These are phyloP conservation scores for Linnemannia exigua DNA, from an alignment of 192 early-diverging fungal genomes.

Conservation along the genomic window DNA sequence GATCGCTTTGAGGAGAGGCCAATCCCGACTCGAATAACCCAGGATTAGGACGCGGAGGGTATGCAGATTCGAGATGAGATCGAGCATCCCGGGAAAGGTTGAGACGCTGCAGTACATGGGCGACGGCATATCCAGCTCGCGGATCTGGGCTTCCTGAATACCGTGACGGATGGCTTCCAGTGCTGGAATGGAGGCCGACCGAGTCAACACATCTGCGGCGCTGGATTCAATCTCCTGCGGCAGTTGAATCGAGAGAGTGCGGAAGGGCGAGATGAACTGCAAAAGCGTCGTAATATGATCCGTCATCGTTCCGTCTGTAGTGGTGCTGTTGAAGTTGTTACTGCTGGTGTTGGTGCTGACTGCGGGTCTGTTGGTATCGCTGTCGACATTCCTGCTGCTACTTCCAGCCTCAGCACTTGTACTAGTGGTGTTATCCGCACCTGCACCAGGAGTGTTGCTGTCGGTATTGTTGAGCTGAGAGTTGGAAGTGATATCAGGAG, in stretches of 20 bases:
- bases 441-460: background rate
- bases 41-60: slow-evolving; percentile 35
- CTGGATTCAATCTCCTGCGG: slow-evolving; percentile 53
- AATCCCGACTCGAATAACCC: slow-evolving; percentile 54
- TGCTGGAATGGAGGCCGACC: slow-evolving; percentile 19
- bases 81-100: slow-evolving; percentile 49
- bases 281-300: slow-evolving; percentile 35
- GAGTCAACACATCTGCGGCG: slow-evolving; percentile 33
- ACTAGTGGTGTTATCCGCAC: background rate
- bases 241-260: slow-evolving; percentile 50
- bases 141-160: slow-evolving; percentile 25
- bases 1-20: slow-evolving; percentile 47
- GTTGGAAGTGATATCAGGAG: background rate
- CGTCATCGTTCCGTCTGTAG: slow-evolving; percentile 20
- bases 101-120: slow-evolving; percentile 55
- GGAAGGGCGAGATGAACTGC: slow-evolving; percentile 44
- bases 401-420: background rate
- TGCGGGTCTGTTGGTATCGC: background rate
- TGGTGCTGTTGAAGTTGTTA: background rate
- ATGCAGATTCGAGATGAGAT: slow-evolving; percentile 36
- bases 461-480: background rate
- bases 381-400: slow-evolving; percentile 6
- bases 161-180: slow-evolving; percentile 37
- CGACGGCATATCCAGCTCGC: slow-evolving; percentile 53
- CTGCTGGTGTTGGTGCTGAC: background rate